Percentiles rank a stretch among this genome's conserved stretches.
These are phyloP conservation scores for Canavalia ensiformis DNA, from an alignment of 306 rosid genomes.

Conservation along the genomic window DNA sequence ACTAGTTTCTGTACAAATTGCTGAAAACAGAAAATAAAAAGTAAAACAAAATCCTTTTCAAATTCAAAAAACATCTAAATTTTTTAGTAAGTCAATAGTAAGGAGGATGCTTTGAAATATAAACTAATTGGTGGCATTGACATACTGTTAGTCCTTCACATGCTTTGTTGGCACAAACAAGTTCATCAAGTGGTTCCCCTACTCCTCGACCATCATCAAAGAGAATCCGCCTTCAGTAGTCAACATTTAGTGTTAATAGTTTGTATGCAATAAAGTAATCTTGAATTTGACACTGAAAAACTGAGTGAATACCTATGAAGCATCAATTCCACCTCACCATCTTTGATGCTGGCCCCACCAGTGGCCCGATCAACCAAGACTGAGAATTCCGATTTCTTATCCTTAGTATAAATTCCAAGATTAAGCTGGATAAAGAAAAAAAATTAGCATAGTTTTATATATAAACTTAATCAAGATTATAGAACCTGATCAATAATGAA, in stretches of 20 bases:
- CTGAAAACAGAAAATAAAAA: no score
- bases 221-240: constrained; percentile 67
- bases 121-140: background rate
- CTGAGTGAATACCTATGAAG: constrained; percentile 72
- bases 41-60: no score
- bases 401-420: constrained; percentile 80
- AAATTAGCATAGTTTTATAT: background rate
- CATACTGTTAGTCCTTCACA: constrained; percentile 70
- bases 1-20: no score
- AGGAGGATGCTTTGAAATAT: constrained; percentile 10
- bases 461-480: constrained; percentile 10
- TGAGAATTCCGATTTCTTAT: constrained; percentile 79
- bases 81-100: background rate
- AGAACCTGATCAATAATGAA: background rate
- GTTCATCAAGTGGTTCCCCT: constrained; percentile 85
- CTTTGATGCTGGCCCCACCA: constrained; percentile 84
- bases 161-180: constrained; percentile 54
- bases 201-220: constrained; percentile 77
- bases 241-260: constrained; percentile 29
- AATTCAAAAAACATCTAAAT: background rate
- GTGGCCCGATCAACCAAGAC: constrained; percentile 90
- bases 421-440: constrained; percentile 64
- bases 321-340: constrained; percentile 91
- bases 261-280: background rate
- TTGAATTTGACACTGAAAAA: constrained; percentile 16